A percentile compares a stretch with the other conserved stretches of the same genome.
Conservation (phyloP, 2,329 filamentous ascomycete genomes). For the Tolypocladium tropicale region DNA sequence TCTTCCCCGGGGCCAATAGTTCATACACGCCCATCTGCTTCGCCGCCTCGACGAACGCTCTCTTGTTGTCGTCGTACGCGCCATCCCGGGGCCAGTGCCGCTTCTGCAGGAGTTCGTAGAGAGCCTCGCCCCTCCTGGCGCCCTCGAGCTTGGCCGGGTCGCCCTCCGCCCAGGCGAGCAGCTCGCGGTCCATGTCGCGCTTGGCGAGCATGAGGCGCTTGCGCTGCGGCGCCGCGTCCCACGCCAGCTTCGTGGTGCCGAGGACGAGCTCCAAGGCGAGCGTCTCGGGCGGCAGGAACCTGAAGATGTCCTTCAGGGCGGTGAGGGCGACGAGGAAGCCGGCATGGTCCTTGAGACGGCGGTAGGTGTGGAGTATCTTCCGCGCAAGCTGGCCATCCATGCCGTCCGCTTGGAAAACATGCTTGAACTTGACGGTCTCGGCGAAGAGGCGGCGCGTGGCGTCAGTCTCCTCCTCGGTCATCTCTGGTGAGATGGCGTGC, state of each 20-base stretch:
- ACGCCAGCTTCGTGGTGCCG: constrained; percentile 31
- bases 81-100: constrained; percentile 22
- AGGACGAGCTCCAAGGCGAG: constrained; percentile 36
- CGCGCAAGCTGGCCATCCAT: constrained; percentile 37
- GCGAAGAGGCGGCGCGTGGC: constrained; percentile 33
- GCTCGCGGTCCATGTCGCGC: constrained; percentile 28
- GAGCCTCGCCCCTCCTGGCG: constrained; percentile 23
- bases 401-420: constrained; percentile 31
- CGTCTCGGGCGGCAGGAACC: constrained; percentile 32
- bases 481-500: constrained; percentile 19
- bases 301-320: constrained; percentile 30
- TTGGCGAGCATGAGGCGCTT: constrained; percentile 31
- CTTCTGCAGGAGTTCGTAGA: constrained; percentile 32
- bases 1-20: constrained; percentile 11
- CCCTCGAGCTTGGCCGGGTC: constrained; percentile 25
- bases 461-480: constrained; percentile 17
- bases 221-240: constrained; percentile 29
- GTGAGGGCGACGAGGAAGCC: constrained; percentile 36
- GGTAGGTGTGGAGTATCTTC: constrained; percentile 40
- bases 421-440: constrained; percentile 37
- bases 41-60: constrained; percentile 21
- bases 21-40: constrained; percentile 33
- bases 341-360: constrained; percentile 30
- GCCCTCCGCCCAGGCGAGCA: constrained; percentile 17
- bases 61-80: constrained; percentile 12